These are phyloP conservation scores for Amanita pseudoporphyria DNA, from an alignment of 768 basidiomycete genomes.

Conservation along the genomic window DNA sequence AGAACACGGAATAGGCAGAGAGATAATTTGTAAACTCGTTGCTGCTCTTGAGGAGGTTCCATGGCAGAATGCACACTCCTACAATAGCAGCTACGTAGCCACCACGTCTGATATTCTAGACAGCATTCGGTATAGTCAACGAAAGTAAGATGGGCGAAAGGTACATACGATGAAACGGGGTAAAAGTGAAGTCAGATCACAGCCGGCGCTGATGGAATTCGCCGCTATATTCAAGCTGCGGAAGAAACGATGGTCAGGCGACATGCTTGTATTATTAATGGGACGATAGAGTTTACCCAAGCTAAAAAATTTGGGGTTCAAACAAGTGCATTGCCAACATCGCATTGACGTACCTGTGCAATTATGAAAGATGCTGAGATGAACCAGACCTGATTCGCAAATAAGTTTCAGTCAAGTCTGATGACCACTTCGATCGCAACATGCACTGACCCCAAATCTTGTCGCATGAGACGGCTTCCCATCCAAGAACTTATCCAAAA, in stretches of 20 bases:
- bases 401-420: neutral
- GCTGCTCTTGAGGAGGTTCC: constrained; percentile 66
- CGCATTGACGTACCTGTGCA: constrained; percentile 41
- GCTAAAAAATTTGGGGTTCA: too few relatives aligned
- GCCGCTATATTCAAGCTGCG: constrained; percentile 69
- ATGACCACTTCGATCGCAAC: neutral
- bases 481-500: constrained; percentile 61
- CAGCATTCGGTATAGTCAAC: too few relatives aligned
- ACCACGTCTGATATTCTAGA: constrained; percentile 72
- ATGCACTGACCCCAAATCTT: constrained; percentile 44
- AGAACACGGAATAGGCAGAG: constrained; percentile 73
- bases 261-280: neutral
- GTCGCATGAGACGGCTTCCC: constrained; percentile 51
- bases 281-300: constrained; percentile 5
- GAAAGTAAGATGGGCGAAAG: neutral
- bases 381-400: constrained; percentile 53
- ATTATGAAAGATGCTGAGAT: constrained; percentile 73
- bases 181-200: constrained; percentile 69
- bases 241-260: neutral
- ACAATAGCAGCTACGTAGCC: constrained; percentile 74
- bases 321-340: neutral
- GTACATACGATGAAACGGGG: constrained; percentile 61
- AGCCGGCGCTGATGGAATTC: constrained; percentile 76
- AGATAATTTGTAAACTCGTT: constrained; percentile 75
- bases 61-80: constrained; percentile 66